These are phyloP conservation scores for Sporothrix euskadiensis DNA, from an alignment of 2,329 filamentous ascomycete genomes.

Conservation along the genomic window DNA sequence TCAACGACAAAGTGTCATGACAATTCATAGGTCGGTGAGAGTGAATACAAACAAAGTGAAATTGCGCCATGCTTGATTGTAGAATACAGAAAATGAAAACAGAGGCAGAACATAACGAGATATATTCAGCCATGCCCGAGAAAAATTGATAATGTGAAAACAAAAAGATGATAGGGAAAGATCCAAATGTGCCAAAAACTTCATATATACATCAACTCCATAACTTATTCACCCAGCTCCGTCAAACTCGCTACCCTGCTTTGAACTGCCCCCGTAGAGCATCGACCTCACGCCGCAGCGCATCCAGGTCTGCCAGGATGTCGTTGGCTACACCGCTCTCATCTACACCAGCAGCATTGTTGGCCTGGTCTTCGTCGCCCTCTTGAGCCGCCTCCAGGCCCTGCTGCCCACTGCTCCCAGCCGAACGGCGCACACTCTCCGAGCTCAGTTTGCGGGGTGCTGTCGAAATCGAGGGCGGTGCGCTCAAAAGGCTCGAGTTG, in stretches of 20 bases:
- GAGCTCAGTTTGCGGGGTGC: slow-evolving; percentile 39
- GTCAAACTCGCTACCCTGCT: neutral
- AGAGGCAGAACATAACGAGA: neutral
- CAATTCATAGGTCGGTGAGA: too few relatives aligned
- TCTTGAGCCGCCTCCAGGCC: slow-evolving; percentile 33
- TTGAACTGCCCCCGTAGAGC: slow-evolving; percentile 51
- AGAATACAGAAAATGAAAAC: neutral
- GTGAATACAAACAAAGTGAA: neutral
- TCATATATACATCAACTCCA: slow-evolving; percentile 10
- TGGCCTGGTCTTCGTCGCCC: slow-evolving; percentile 30
- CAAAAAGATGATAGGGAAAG: neutral
- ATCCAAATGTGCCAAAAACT: slow-evolving; percentile 1
- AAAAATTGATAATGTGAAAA: neutral
- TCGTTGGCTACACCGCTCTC: slow-evolving; percentile 50
- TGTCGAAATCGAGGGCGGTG: slow-evolving; percentile 6
- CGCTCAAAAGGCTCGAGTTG: neutral
- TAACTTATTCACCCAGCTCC: neutral
- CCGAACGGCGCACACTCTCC: slow-evolving; percentile 35
- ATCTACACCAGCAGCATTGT: slow-evolving; percentile 29
- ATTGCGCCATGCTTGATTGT: slow-evolving; percentile 5
- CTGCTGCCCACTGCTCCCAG: neutral
- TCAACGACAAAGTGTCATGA: neutral
- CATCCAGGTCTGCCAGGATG: slow-evolving; percentile 71
- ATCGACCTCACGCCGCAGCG: slow-evolving; percentile 75
- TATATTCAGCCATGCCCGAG: neutral